phyloP scores from a whole-genome alignment of 2,329 filamentous ascomycete species.

The Penicillium sp. region DNA sequence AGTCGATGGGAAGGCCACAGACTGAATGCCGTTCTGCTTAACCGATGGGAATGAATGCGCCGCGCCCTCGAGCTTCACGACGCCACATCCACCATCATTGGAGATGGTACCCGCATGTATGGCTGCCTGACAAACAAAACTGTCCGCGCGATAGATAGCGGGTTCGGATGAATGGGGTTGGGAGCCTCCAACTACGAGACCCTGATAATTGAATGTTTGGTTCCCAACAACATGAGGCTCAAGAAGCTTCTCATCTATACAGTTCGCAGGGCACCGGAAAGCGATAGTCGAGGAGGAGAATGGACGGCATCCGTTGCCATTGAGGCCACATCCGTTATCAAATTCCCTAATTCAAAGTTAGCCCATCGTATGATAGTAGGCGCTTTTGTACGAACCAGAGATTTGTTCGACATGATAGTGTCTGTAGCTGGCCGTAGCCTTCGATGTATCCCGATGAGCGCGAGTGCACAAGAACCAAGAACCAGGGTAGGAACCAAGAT shows the following conservation, averaged over 20 bases:
- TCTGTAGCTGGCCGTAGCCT: slow-evolving; percentile 47
- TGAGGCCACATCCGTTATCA: slow-evolving; percentile 51
- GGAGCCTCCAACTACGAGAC: slow-evolving; percentile 53
- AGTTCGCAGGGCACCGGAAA: slow-evolving; percentile 58
- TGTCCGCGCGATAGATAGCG: slow-evolving; percentile 80
- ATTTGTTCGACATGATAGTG: slow-evolving; percentile 46
- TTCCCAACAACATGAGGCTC: slow-evolving; percentile 54
- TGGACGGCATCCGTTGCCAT: slow-evolving; percentile 56
- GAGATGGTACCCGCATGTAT: slow-evolving; percentile 79
- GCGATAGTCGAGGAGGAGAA: slow-evolving; percentile 53
- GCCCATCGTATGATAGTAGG: neutral
- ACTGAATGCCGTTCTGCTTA: slow-evolving; percentile 70
- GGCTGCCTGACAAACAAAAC: slow-evolving; percentile 79
- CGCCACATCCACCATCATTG: slow-evolving; percentile 76
- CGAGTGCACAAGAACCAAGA: slow-evolving; percentile 45
- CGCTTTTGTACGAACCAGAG: slow-evolving; percentile 40
- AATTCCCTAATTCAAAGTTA: slow-evolving; percentile 30
- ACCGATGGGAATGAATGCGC: slow-evolving; percentile 62
- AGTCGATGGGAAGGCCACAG: slow-evolving; percentile 76
- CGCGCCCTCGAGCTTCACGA: slow-evolving; percentile 70
- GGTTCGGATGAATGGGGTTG: slow-evolving; percentile 34
- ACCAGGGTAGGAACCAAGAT: slow-evolving; percentile 49
- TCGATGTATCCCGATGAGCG: slow-evolving; percentile 48
- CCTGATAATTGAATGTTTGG: slow-evolving; percentile 50
- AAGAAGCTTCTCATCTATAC: slow-evolving; percentile 46